Base-by-base conservation (phyloP, 2,329 filamentous ascomycete genomes). In the Xylariaceae sp. region DNA sequence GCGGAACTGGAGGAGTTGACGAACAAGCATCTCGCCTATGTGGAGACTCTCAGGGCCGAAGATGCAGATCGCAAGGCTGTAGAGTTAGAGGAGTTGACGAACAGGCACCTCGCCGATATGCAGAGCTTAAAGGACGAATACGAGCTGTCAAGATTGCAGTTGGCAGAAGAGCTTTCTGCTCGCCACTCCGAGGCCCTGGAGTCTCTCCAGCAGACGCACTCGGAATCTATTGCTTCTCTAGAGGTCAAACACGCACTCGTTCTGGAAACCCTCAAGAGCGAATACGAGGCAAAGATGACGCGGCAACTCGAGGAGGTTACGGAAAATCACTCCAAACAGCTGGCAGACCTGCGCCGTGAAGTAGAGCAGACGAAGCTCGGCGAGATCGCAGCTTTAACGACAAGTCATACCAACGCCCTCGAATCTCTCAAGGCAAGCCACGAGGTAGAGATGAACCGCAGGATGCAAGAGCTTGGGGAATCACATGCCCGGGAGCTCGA, bases 351-450 rank as follows among this genome's bases (percentile, higher is more conserved):
- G 3, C 46, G 40, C 3, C 36, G 48, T 23, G 43, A 54, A 29
- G 34, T 27, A 21, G 46, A 51, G 18, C 31, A 47, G 18, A 30
- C 44, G 5, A 51, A 48, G 35, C 40, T 44, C 7, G 40, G 26
- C 9, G 52, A 52, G 19, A 15, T 56, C 15, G 43, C 43, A 4
- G 38, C 37, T 5, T 34, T 56, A 13, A 23, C 31, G 12, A 38
- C 44, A 27, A 47, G 40, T 19, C 53, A 56, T 39, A 32, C 36
- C 9, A 37, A 33, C 16, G 36, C 40, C 14, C 34, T 56, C 8
- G 46, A 50, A n/a, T 24, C 34, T n/a, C 28, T 58, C 15, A 56
- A 47, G 36, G 23, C 7, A 9, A 46, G 53, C 5, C 50, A 57
- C 19, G 50, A 53, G 28, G 33, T 40, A 14, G 33, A 44, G 1